These are phyloP conservation scores for Ophiostoma himal-ulmi DNA, from an alignment of 2,329 filamentous ascomycete genomes.

Conservation along the genomic window DNA sequence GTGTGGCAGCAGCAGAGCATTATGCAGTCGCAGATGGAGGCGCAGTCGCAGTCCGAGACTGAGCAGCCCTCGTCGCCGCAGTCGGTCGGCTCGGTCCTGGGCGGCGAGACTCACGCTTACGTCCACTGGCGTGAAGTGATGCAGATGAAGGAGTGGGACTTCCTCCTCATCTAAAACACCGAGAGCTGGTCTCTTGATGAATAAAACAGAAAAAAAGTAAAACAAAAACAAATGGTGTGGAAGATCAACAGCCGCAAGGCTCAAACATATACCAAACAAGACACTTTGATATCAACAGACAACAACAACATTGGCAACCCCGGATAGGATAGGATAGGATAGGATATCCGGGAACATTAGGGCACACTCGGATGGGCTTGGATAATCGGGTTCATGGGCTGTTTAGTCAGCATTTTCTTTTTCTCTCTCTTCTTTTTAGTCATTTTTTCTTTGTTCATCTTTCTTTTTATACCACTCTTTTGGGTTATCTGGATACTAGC, in stretches of 20 bases:
- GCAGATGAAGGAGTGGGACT: conserved; percentile 86
- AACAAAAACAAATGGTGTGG: not conserved
- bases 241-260: conserved; percentile 11
- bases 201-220: not conserved
- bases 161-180: conserved; percentile 82
- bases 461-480: conserved; percentile 1
- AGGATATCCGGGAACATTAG: not conserved
- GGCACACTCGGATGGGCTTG: not conserved
- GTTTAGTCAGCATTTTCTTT: not conserved
- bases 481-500: not conserved
- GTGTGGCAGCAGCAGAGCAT: conserved; percentile 73
- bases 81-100: conserved; percentile 31
- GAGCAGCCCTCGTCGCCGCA: conserved; percentile 30
- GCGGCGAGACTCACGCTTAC: conserved; percentile 38
- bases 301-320: not conserved
- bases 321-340: conserved; percentile 13
- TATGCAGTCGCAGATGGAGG: conserved; percentile 26
- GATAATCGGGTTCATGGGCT: not conserved
- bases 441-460: not conserved
- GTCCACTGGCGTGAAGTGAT: conserved; percentile 95
- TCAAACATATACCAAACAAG: conserved; percentile 1
- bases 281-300: conserved; percentile 11
- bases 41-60: not conserved
- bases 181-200: conserved; percentile 4
- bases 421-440: not conserved